Percentiles rank a stretch among this genome's conserved stretches.
phyloP scores from a whole-genome alignment of 805 yeast species.

The Metschnikowia peoriensis region DNA sequence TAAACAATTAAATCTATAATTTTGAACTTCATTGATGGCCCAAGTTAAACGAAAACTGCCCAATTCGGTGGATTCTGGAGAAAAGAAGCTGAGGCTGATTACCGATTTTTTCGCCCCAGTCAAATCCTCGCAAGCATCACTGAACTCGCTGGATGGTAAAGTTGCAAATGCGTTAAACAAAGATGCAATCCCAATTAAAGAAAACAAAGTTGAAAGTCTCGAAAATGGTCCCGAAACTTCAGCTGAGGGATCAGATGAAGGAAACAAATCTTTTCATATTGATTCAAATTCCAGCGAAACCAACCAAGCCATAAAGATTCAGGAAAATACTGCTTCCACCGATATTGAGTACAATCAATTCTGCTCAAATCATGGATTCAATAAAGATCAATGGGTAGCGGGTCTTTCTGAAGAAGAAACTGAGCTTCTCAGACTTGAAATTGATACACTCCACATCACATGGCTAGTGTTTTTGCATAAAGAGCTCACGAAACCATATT shows the following conservation, averaged over 20 bases:
- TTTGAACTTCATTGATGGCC: conserved; percentile 4
- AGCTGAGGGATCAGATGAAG: not conserved
- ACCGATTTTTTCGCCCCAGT: conserved; percentile 18
- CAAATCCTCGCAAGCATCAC: not conserved
- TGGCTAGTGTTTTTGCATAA: conserved; percentile 73
- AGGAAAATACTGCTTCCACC: not conserved
- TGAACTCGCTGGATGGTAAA: not conserved
- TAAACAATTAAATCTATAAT: not conserved
- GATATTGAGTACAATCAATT: not conserved
- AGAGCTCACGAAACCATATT: conserved; percentile 84
- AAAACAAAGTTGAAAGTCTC: not conserved
- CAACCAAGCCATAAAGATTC: not conserved
- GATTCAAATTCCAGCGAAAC: not conserved
- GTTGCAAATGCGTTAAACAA: not conserved
- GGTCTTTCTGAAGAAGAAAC: conserved; percentile 47
- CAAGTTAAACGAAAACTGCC: conserved; percentile 4
- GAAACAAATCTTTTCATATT: no score
- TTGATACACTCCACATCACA: conserved; percentile 63
- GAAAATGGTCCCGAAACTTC: not conserved
- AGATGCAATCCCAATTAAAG: not conserved
- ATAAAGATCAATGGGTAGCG: conserved; percentile 52
- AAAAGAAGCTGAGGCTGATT: conserved; percentile 14
- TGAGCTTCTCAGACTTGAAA: conserved; percentile 61
- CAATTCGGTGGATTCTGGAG: not conserved
- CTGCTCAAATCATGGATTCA: conserved; percentile 29